Evolutionary conservation across 208 protist species (phyloP), one percentile per base, ranked within the genome.

Genomic region (Angomonas desouzai): DNA sequence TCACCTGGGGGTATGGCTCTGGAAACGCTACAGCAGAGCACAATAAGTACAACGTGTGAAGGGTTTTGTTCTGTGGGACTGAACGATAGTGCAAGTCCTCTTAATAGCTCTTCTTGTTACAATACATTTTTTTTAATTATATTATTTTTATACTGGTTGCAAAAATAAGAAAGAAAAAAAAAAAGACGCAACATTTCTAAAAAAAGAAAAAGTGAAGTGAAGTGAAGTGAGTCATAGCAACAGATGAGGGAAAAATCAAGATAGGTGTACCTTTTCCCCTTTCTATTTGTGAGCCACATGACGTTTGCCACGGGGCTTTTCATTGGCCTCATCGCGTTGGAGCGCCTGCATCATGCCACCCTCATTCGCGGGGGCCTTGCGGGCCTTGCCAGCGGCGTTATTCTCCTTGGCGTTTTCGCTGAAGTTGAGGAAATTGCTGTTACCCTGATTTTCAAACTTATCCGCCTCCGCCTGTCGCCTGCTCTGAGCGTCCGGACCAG

Each of bases 391-490:
- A 4, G 45, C 18, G 3, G 45, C 45, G 3, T 23, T 4, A 4
- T 13, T 4, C 18, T 51, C 6, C 18, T 23, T 13, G 6, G 18
- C 45, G 20, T 77, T 49, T 27, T 90, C 78, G 59, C 72, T 87
- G 72, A 94, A 94, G 58, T 75, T 72, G 3, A 94, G 68, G 64
- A 94, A 94, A 49, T 76, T 67, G 40, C 82, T 72, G 10, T 77
- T 66, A 20, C 16, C 69, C 62, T 84, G 70, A 11, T 62, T 69
- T 27, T 64, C 48, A 33, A 80, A 81, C 77, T 74, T 78, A 38
- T 66, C 80, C 49, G 62, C 78, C 58, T 82, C 79, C 33, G 55
- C 32, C 40, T 40, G 36, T 40, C 36, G 36, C 13, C 13, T 40
- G 13, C 9, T 18, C 36, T 40, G 9, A 18, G 36, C 36, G 13